Evolutionary conservation across 306 rosid species (phyloP), one percentile per base, ranked within the genome.

Genomic region (Alnus rubra): DNA sequence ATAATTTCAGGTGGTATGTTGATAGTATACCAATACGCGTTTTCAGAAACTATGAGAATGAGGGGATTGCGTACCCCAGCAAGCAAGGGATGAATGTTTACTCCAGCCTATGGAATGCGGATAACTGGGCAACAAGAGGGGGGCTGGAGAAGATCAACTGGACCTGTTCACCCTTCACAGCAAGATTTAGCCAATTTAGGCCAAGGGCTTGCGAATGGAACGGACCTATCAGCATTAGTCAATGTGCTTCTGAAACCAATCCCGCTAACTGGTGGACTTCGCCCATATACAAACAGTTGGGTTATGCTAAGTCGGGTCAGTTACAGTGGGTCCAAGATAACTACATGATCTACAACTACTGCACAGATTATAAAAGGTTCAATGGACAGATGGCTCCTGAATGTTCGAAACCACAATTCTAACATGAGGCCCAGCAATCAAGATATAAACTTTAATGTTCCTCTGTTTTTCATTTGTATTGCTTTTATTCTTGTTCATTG

Each of bases 91-190:
- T 94, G 97, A 84, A 18, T 68, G 91, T 81, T 53, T 83, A 92
- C 63, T 74, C 93, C 44, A 94, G 90, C 80, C 76, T 94, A 70
- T 92, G 94, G 93, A 82, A 93, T 76, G 97, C 92, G 16, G 94
- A 91, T 79, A 74, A 87, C 60, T 90, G 97, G 98, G 97, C 97
- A 59, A 94, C 97, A 1, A 84, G 88, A 81, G 98, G 98, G 16
- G 97, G 97, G 13, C 81, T 87, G 39, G 89, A 65, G 9, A 89
- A 94, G 87, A 86, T 83, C n/a, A 76, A 92, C 50, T 92, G 97
- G 97, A 79, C 15, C 16, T 5, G 45, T 74, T 85, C 97, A n/a
- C 98, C 97, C 35, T 94, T 92, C 82, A 81, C 13, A 19, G 94
- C 98, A 7, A 79, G 81, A 49, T 59, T 88, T 1, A 77, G 77